Conservation (phyloP, 345 rosid genomes). For the Eucalyptus tenuipes region DNA sequence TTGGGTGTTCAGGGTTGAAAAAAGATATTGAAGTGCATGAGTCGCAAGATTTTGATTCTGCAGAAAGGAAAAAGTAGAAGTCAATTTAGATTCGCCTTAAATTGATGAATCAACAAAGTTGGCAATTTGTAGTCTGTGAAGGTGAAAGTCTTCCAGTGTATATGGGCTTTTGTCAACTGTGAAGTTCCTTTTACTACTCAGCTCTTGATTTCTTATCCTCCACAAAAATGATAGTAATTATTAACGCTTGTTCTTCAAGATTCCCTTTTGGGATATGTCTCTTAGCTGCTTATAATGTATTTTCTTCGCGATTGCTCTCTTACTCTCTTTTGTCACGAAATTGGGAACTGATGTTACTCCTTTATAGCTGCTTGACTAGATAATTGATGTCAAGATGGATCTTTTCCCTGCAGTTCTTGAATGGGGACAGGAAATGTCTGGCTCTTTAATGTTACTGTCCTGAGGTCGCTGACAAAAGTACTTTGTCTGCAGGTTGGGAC, state of each 20-base stretch:
- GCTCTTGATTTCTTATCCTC: neutral
- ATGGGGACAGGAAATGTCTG: neutral
- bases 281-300: neutral
- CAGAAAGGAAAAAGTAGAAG: neutral
- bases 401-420: neutral
- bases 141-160: neutral
- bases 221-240: neutral
- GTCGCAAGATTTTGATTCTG: neutral
- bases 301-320: neutral
- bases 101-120: neutral
- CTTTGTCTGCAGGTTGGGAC: conserved; percentile 16
- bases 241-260: neutral
- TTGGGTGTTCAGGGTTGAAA: neutral
- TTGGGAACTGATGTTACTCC: neutral
- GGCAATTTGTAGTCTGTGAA: neutral
- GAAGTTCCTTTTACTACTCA: neutral
- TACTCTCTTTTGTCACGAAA: neutral
- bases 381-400: neutral
- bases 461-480: neutral
- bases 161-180: neutral
- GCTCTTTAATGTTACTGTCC: neutral
- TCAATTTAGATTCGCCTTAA: neutral
- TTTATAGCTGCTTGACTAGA: neutral
- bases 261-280: neutral
- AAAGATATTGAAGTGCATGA: neutral